phyloP scores from a whole-genome alignment of 805 yeast genomes.

The Kodamaea leandrae region DNA sequence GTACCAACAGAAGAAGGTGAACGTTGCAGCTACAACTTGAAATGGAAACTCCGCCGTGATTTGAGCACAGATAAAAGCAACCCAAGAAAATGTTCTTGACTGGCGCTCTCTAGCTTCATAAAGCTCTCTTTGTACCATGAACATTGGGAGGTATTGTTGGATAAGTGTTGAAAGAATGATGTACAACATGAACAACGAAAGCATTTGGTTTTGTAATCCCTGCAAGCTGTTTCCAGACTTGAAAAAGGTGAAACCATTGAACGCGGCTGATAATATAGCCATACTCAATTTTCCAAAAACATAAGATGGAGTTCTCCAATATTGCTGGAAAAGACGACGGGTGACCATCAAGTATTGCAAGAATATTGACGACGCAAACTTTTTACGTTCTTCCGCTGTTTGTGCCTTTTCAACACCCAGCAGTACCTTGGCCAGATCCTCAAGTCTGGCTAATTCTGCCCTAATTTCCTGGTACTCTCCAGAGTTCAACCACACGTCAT shows the following conservation, averaged over 20 bases:
- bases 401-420: neutral
- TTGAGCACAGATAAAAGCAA: slow-evolving; percentile 60
- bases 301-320: slow-evolving; percentile 32
- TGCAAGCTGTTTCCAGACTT: slow-evolving; percentile 18
- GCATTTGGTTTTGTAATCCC: slow-evolving; percentile 61
- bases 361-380: slow-evolving; percentile 12
- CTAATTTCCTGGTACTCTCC: slow-evolving; percentile 14
- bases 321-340: slow-evolving; percentile 17
- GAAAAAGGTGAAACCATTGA: slow-evolving; percentile 18
- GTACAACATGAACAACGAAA: slow-evolving; percentile 66
- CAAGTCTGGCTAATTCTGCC: slow-evolving; percentile 19
- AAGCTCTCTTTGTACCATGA: slow-evolving; percentile 55
- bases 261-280: slow-evolving; percentile 13
- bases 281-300: slow-evolving; percentile 15
- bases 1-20: slow-evolving; percentile 18
- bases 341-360: slow-evolving; percentile 13
- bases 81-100: slow-evolving; percentile 69
- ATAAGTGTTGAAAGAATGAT: slow-evolving; percentile 54
- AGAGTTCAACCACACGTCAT: slow-evolving; percentile 25
- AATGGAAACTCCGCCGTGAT: slow-evolving; percentile 65
- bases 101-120: slow-evolving; percentile 75
- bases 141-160: slow-evolving; percentile 60
- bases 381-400: neutral
- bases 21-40: slow-evolving; percentile 51
- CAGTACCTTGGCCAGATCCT: slow-evolving; percentile 14